These are phyloP conservation scores for Cercospora sojina DNA, from an alignment of 2,329 filamentous ascomycete species.

Conservation along the genomic window DNA sequence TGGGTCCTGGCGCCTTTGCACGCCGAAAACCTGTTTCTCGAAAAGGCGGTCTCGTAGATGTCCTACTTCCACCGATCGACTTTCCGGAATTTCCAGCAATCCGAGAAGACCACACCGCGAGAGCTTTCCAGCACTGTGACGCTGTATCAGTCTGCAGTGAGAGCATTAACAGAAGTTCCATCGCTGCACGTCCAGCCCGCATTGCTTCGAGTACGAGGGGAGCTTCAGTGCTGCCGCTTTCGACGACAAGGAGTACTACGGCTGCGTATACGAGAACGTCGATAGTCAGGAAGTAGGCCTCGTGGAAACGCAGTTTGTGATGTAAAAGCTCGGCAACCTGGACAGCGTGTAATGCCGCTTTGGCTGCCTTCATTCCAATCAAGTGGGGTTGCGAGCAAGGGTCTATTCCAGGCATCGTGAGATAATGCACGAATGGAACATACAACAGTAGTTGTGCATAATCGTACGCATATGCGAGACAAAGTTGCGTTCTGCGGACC, in stretches of 20 bases:
- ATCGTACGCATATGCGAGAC: conserved; percentile 19
- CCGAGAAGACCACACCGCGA: conserved; percentile 8
- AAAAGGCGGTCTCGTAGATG: background rate
- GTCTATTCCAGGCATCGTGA: conserved; percentile 7
- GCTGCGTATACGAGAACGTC: conserved; percentile 23
- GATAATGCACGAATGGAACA: conserved; percentile 24
- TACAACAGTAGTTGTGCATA: conserved; percentile 23
- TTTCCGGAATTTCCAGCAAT: background rate
- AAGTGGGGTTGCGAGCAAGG: background rate
- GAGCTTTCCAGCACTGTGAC: conserved; percentile 21
- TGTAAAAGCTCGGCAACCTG: conserved; percentile 22
- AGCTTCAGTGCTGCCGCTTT: conserved; percentile 15
- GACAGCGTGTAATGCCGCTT: conserved; percentile 22
- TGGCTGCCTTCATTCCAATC: conserved; percentile 16
- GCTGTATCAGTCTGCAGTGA: conserved; percentile 19
- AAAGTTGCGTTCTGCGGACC: conserved; percentile 19
- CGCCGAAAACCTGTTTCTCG: background rate
- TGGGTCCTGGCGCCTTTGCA: background rate
- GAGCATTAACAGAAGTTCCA: conserved; percentile 18
- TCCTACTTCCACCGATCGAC: background rate
- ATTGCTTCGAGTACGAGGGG: conserved; percentile 16
- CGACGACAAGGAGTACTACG: conserved; percentile 19
- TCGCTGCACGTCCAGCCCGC: conserved; percentile 13
- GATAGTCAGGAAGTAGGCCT: conserved; percentile 22
- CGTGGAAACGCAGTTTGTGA: conserved; percentile 18